phyloP scores from a whole-genome alignment of 192 early-diverging fungal species.

The Hyaloraphidium curvatum region DNA sequence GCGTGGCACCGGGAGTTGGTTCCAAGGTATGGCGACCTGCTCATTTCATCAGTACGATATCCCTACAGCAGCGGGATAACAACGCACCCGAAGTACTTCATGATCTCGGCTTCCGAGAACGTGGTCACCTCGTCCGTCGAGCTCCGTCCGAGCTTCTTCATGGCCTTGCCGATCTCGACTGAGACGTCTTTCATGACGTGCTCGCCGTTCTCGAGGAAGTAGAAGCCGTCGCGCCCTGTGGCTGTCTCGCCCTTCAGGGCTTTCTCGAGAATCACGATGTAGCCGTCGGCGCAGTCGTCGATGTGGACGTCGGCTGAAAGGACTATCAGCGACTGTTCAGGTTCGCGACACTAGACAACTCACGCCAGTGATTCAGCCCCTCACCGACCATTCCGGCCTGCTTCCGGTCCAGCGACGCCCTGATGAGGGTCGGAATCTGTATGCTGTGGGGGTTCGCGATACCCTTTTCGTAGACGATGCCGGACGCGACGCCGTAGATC shows the following conservation, averaged over 20 bases:
- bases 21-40: too few relatives aligned
- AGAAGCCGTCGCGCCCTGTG: too few relatives aligned
- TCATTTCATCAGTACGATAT: too few relatives aligned
- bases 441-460: too few relatives aligned
- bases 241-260: background rate
- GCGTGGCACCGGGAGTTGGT: too few relatives aligned
- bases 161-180: background rate
- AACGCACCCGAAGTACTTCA: background rate
- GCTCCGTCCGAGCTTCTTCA: background rate
- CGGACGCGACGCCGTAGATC: background rate
- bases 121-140: background rate
- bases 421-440: slow-evolving; percentile 13
- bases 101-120: background rate
- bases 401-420: background rate
- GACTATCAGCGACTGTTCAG: background rate
- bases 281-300: background rate
- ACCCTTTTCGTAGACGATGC: slow-evolving; percentile 9
- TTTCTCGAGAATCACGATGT: background rate
- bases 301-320: background rate
- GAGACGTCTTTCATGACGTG: background rate
- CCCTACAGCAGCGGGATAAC: too few relatives aligned
- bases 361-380: slow-evolving; percentile 9
- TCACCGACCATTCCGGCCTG: slow-evolving; percentile 9
- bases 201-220: background rate
- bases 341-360: background rate